A percentile compares a stretch with the other conserved stretches of the same genome.
These are phyloP conservation scores for Neobulgaria alba DNA, from an alignment of 2,329 filamentous ascomycete genomes.

Conservation along the genomic window DNA sequence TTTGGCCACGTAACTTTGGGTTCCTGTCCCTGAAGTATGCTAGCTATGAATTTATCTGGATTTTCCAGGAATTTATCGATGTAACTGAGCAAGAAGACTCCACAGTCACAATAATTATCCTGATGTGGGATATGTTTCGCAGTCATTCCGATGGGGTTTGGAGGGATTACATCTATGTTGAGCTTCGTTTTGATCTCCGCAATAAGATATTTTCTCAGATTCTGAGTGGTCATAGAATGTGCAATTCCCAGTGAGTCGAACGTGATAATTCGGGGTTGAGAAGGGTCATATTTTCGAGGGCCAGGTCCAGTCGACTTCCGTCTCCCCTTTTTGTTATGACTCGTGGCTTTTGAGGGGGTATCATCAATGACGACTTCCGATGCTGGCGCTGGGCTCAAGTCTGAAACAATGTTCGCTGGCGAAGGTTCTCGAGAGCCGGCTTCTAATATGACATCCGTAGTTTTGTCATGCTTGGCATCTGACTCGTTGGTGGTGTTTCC, in stretches of 20 bases:
- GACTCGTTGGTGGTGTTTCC: too few species aligned
- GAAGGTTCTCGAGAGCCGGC: neutral
- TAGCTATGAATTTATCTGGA: slow-evolving; percentile 61
- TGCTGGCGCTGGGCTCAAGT: slow-evolving; percentile 2
- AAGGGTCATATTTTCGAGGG: slow-evolving; percentile 37
- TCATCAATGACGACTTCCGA: too few species aligned
- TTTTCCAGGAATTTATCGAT: slow-evolving; percentile 70
- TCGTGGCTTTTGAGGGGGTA: neutral
- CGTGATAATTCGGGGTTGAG: slow-evolving; percentile 66
- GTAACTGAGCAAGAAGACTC: slow-evolving; percentile 78
- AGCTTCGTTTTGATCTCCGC: slow-evolving; percentile 62
- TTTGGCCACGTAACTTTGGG: slow-evolving; percentile 39
- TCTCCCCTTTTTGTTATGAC: slow-evolving; percentile 2
- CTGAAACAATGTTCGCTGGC: slow-evolving; percentile 7
- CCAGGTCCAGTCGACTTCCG: slow-evolving; percentile 12
- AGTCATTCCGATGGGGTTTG: slow-evolving; percentile 45
- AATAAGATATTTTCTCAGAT: slow-evolving; percentile 68
- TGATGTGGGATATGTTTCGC: slow-evolving; percentile 72
- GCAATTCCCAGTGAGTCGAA: slow-evolving; percentile 71
- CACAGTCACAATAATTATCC: slow-evolving; percentile 81
- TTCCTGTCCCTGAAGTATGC: slow-evolving; percentile 52
- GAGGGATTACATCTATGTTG: slow-evolving; percentile 25
- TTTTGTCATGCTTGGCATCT: too few species aligned
- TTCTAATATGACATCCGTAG: neutral
- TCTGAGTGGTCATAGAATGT: slow-evolving; percentile 55